phyloP scores from a whole-genome alignment of 139 green algal species.

The Chlorella sp. region DNA sequence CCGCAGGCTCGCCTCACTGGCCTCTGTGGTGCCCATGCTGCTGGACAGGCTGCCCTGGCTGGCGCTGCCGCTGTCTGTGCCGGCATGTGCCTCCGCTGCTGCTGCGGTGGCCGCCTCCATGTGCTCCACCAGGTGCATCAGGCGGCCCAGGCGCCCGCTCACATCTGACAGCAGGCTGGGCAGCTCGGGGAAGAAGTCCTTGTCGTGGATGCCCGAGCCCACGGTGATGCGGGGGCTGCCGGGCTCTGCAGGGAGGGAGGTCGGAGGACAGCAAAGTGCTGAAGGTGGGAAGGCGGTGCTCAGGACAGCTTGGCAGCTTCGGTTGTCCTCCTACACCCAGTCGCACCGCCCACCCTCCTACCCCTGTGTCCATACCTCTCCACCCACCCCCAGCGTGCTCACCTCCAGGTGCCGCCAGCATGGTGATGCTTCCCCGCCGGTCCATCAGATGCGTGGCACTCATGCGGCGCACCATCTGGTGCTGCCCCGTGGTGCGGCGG shows the following conservation, averaged over 20 bases:
- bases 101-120: conserved; percentile 3
- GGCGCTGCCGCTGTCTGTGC: conserved; percentile 1
- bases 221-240: not conserved
- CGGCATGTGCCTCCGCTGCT: not conserved
- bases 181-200: conserved; percentile 74
- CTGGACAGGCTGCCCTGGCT: conserved; percentile 22
- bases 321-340: too few species aligned
- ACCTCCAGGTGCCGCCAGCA: conserved; percentile 15
- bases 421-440: not conserved
- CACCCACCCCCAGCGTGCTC: not conserved
- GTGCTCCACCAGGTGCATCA: conserved; percentile 46
- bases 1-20: not conserved
- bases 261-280: not conserved
- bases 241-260: not conserved
- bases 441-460: conserved; percentile 12
- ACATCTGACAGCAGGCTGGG: conserved; percentile 50
- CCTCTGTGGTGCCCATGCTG: not conserved
- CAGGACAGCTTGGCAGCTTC: too few species aligned
- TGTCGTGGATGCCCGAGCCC: conserved; percentile 57
- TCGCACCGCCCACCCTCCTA: too few species aligned
- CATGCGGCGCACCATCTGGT: not conserved
- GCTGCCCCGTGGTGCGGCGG: conserved; percentile 25
- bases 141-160: conserved; percentile 45
- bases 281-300: too few species aligned
- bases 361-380: not conserved